A percentile compares a stretch with the other conserved stretches of the same genome.
phyloP scores from a whole-genome alignment of 1,139 yeast genomes.

The Yamadazyma dendronema region DNA sequence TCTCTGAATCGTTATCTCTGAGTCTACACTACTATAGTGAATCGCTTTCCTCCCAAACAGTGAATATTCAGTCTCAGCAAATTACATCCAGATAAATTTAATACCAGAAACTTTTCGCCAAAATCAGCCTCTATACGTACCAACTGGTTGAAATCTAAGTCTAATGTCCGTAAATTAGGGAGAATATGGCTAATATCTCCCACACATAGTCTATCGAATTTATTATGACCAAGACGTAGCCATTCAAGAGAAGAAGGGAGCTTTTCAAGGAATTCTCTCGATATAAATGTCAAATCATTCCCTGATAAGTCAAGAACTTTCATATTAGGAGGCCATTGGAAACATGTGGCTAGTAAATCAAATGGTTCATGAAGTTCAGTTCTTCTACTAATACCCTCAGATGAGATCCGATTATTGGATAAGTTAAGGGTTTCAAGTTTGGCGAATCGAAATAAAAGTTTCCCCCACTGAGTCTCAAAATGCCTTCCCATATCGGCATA shows the following conservation, averaged over 20 bases:
- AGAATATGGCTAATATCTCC: constrained; percentile 13
- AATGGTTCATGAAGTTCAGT: constrained; percentile 1
- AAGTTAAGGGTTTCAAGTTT: constrained; percentile 25
- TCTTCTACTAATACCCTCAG: constrained; percentile 18
- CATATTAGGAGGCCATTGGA: constrained; percentile 31
- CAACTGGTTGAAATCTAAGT: constrained; percentile 16
- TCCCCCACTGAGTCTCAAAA: constrained; percentile 34
- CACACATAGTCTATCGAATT: constrained; percentile 13
- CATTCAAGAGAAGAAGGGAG: constrained; percentile 28
- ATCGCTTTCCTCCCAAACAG: constrained; percentile 1
- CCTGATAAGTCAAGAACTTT: constrained; percentile 23
- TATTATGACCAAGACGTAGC: constrained; percentile 21
- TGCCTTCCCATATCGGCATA: constrained; percentile 40
- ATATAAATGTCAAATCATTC: constrained; percentile 24
- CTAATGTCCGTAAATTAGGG: constrained; percentile 19
- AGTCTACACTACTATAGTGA: constrained; percentile 2
- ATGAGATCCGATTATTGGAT: constrained; percentile 26
- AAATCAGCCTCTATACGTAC: not conserved
- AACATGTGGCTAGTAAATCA: constrained; percentile 24
- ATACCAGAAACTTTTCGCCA: not conserved
- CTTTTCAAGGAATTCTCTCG: constrained; percentile 20
- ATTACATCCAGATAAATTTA: not conserved
- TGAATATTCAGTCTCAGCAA: not conserved
- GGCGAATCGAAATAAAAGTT: constrained; percentile 25
- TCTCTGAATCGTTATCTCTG: too few relatives aligned